These are phyloP conservation scores for Cutaneotrichosporon sp. DNA, from an alignment of 1,284 basidiomycete species.

Conservation along the genomic window DNA sequence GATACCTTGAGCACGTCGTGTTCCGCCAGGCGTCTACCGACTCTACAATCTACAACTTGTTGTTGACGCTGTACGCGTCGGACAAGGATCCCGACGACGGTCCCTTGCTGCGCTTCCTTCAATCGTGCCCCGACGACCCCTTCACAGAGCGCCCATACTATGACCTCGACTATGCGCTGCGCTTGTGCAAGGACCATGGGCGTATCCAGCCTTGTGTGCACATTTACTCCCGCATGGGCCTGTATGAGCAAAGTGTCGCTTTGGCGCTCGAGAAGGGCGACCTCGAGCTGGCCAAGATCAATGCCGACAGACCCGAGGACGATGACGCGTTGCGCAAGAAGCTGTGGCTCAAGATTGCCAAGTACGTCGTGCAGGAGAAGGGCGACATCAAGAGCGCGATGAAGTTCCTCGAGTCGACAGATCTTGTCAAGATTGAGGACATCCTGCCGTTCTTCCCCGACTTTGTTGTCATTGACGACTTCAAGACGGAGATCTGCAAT, in stretches of 20 bases:
- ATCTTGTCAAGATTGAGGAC: conserved; percentile 95
- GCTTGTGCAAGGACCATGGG: conserved; percentile 77
- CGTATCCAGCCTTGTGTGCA: conserved; percentile 87
- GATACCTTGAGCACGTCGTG: conserved; percentile 79
- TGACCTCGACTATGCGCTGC: conserved; percentile 92
- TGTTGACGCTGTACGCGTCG: conserved; percentile 78
- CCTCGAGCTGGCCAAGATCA: conserved; percentile 83
- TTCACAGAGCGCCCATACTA: conserved; percentile 83
- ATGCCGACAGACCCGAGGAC: conserved; percentile 88
- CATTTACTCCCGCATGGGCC: conserved; percentile 95
- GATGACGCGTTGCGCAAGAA: conserved; percentile 83
- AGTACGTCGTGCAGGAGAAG: conserved; percentile 94
- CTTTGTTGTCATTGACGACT: conserved; percentile 98
- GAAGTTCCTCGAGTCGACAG: conserved; percentile 88
- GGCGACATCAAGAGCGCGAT: conserved; percentile 97
- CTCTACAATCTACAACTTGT: conserved; percentile 85
- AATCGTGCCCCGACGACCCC: conserved; percentile 74
- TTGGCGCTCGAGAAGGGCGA: conserved; percentile 90
- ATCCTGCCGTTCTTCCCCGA: conserved; percentile 99
- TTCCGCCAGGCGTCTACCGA: conserved; percentile 67
- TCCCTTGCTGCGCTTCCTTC: conserved; percentile 77
- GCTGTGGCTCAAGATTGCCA: conserved; percentile 95
- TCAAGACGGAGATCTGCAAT: conserved; percentile 96
- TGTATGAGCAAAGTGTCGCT: conserved; percentile 94
- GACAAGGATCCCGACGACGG: conserved; percentile 60